These are phyloP conservation scores for Saccharomycopsis sp. DNA, from an alignment of 805 yeast species.

Conservation along the genomic window DNA sequence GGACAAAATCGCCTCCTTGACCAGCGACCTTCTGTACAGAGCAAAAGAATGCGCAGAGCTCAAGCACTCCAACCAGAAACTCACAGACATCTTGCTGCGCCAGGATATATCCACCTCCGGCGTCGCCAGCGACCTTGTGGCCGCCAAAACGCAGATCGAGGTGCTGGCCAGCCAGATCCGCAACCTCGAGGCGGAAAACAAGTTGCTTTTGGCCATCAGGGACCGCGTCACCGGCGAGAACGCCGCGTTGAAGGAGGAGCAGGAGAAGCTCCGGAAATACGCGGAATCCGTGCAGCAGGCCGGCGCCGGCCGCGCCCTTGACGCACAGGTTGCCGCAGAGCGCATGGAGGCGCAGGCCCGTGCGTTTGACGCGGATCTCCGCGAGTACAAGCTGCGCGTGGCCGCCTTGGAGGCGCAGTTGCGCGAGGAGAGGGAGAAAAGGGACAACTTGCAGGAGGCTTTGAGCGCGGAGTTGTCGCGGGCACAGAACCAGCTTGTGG, in stretches of 20 bases:
- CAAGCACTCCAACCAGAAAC: constrained; percentile 30
- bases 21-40: constrained; percentile 34
- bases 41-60: constrained; percentile 42
- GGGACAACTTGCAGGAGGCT: constrained; percentile 41
- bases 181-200: constrained; percentile 48
- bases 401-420: constrained; percentile 44
- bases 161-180: constrained; percentile 39
- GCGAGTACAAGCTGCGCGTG: constrained; percentile 39
- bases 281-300: constrained; percentile 48
- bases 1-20: constrained; percentile 41
- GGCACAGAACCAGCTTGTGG: too few relatives aligned
- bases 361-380: constrained; percentile 41
- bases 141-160: constrained; percentile 41
- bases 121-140: constrained; percentile 48
- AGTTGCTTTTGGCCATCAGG: constrained; percentile 43
- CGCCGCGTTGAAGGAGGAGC: constrained; percentile 48
- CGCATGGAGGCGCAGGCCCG: constrained; percentile 45
- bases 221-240: constrained; percentile 47
- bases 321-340: constrained; percentile 42
- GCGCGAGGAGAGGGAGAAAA: constrained; percentile 42
- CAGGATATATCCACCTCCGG: constrained; percentile 45
- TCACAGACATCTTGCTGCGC: constrained; percentile 37
- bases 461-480: too few relatives aligned
- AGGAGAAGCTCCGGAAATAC: constrained; percentile 47
- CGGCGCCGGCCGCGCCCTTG: constrained; percentile 47